phyloP scores from a whole-genome alignment of 192 early-diverging fungal genomes.

The Linnemannia exigua region DNA sequence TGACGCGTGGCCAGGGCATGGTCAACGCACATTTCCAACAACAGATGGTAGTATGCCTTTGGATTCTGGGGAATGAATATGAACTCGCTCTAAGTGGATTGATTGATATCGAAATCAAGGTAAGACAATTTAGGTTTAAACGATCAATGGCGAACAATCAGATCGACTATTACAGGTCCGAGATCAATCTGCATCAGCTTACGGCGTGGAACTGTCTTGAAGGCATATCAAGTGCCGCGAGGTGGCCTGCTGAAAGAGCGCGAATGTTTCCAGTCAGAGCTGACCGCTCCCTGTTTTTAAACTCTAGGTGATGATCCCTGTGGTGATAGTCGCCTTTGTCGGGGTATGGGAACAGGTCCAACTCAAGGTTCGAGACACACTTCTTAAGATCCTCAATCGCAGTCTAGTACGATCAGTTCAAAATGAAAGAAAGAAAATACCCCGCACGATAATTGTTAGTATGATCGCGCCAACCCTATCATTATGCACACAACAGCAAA shows the following conservation, averaged over 20 bases:
- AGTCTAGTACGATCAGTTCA: slow-evolving; percentile 25
- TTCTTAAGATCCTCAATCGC: slow-evolving; percentile 65
- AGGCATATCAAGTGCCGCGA: slow-evolving; percentile 26
- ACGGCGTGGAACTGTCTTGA: slow-evolving; percentile 40
- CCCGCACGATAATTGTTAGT: no score
- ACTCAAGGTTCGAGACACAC: slow-evolving; percentile 59
- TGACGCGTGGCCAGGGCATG: slow-evolving; percentile 61
- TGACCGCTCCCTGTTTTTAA: slow-evolving; percentile 55
- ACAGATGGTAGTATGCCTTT: slow-evolving; percentile 68
- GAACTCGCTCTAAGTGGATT: slow-evolving; percentile 52
- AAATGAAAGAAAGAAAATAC: background rate
- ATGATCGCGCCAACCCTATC: no score
- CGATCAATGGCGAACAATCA: no score
- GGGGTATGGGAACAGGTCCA: slow-evolving; percentile 64
- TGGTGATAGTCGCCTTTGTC: slow-evolving; percentile 69
- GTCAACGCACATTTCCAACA: slow-evolving; percentile 75
- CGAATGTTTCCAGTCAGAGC: slow-evolving; percentile 38
- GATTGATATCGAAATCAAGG: no score
- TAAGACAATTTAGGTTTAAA: no score
- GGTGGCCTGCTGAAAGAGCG: slow-evolving; percentile 32
- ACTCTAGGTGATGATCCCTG: slow-evolving; percentile 64
- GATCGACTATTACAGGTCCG: no score
- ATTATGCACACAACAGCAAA: background rate
- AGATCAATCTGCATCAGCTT: background rate
- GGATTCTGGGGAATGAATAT: slow-evolving; percentile 72